These are phyloP conservation scores for Wickerhamiella spandovensis DNA, from an alignment of 805 yeast genomes.

Conservation along the genomic window DNA sequence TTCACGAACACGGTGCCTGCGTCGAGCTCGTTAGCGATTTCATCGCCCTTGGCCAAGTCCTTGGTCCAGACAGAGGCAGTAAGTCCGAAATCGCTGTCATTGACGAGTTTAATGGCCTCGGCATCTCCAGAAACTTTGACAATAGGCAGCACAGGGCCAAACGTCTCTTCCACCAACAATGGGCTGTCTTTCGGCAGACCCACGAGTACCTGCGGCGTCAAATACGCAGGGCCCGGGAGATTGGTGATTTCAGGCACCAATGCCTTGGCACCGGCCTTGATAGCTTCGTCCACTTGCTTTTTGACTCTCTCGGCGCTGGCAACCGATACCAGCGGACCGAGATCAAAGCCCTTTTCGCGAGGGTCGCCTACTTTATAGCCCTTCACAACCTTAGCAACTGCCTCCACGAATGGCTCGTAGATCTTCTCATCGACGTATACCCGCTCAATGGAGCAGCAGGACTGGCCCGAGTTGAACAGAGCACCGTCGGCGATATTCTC, in stretches of 20 bases:
- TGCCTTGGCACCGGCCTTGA: slow-evolving; percentile 40
- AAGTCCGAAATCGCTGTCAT: slow-evolving; percentile 67
- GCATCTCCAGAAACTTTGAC: slow-evolving; percentile 59
- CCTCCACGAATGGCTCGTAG: slow-evolving; percentile 42
- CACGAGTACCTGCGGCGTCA: slow-evolving; percentile 68
- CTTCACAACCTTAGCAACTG: slow-evolving; percentile 38
- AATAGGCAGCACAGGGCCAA: slow-evolving; percentile 77
- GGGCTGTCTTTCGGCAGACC: slow-evolving; percentile 55
- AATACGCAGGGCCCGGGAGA: slow-evolving; percentile 64
- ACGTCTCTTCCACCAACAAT: slow-evolving; percentile 70
- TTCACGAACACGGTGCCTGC: slow-evolving; percentile 58
- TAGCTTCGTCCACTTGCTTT: slow-evolving; percentile 35
- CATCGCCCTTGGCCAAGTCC: slow-evolving; percentile 54
- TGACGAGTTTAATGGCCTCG: slow-evolving; percentile 62
- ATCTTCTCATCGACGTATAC: slow-evolving; percentile 57
- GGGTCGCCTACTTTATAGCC: slow-evolving; percentile 64
- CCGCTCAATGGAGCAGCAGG: slow-evolving; percentile 87
- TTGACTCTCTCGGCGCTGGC: slow-evolving; percentile 35
- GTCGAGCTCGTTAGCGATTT: slow-evolving; percentile 41
- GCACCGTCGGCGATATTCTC: slow-evolving; percentile 61
- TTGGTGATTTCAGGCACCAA: slow-evolving; percentile 40
- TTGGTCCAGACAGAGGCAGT: slow-evolving; percentile 81
- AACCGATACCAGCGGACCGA: slow-evolving; percentile 49
- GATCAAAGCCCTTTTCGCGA: slow-evolving; percentile 52
- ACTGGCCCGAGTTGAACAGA: slow-evolving; percentile 83